Evolutionary conservation across 345 rosid species (phyloP).

Genomic region (Melaleuca quinquenervia): DNA sequence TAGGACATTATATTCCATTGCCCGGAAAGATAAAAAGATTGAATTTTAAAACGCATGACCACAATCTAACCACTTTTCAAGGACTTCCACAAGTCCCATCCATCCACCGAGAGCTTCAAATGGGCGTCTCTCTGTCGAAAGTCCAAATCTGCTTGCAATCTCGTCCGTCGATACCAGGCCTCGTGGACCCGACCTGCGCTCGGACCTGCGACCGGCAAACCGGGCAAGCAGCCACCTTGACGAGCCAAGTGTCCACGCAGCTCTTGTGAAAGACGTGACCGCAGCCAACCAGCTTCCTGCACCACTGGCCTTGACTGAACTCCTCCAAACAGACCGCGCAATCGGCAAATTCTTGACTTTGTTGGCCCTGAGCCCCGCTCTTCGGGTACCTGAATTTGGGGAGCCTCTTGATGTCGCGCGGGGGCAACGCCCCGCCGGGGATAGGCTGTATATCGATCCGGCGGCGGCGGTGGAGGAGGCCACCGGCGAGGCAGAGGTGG

Average conservation of each 20-base stretch:
- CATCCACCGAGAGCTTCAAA: neutral
- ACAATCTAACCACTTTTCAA: neutral
- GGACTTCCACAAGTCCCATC: neutral
- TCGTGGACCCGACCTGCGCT: neutral
- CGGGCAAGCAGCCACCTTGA: slow-evolving; percentile 64
- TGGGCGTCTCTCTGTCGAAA: neutral
- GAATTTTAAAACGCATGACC: neutral
- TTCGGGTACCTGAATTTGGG: slow-evolving; percentile 42
- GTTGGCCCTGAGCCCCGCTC: slow-evolving; percentile 2
- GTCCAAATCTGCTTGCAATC: neutral
- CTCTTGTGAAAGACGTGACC: slow-evolving; percentile 72
- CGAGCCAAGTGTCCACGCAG: slow-evolving; percentile 80
- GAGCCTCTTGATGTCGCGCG: slow-evolving; percentile 41
- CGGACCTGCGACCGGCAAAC: slow-evolving; percentile 48
- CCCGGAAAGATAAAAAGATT: neutral
- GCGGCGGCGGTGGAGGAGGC: slow-evolving; percentile 38
- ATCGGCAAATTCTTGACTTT: neutral
- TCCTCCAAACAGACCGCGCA: slow-evolving; percentile 79
- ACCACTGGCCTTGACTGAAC: slow-evolving; percentile 73
- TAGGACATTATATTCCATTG: neutral
- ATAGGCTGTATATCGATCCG: slow-evolving; percentile 11
- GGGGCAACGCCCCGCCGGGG: slow-evolving; percentile 29
- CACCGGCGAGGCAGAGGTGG: slow-evolving; percentile 41
- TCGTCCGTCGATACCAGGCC: neutral
- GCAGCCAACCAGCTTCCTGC: slow-evolving; percentile 54